Evolutionary conservation across 2,329 filamentous ascomycete genomes (phyloP), one percentile per base, ranked within the genome.

Genomic region (Aspergillus novofumigatus): DNA sequence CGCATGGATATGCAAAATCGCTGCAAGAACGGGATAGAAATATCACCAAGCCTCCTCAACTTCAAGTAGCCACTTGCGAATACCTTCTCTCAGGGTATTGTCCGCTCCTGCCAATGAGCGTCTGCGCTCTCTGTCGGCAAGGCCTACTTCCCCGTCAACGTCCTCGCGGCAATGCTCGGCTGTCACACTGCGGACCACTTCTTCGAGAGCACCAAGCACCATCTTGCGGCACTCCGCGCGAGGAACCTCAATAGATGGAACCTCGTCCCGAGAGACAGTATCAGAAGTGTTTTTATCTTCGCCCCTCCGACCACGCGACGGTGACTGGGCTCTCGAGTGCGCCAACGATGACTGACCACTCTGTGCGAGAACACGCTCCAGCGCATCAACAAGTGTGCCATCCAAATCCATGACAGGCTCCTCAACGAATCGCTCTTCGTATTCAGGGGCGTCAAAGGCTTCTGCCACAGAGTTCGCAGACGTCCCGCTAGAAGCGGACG

Each of bases 381-480:
- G 74, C 7, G 82, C 83, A 65, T 85, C 81, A 38, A 83, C 79
- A 0, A 85, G 73, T 2, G 77, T 83, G n/a, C 77, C 76, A 59
- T 86, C 83, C 52, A 83, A 77, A 60, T 84, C 82, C 78, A 83
- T 81, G 50, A 86, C 78, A 2, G 71, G 70, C 59, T 85, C 82
- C 59, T 82, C 80, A 10, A 77, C 67, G 51, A 84, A 83, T 55
- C 76, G 70, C 60, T 83, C 81, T 52, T 81, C 78, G 1, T 79
- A 73, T 32, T 70, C 68, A n/a, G 54, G 62, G 9, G 64, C 53
- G 21, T 68, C 65, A 7, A 62, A 62, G 6, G 62, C 64, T 7
- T 67, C 64, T 20, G 58, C 17, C 6, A 61, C 42, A 14, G 60
- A 41, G 20, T 53, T 58, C 2, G 58, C 56, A 5, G 66, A 64